A percentile compares a stretch with the other conserved stretches of the same genome.
These are phyloP conservation scores for Fusarium sp. DNA, from an alignment of 2,329 filamentous ascomycete species.

Conservation along the genomic window DNA sequence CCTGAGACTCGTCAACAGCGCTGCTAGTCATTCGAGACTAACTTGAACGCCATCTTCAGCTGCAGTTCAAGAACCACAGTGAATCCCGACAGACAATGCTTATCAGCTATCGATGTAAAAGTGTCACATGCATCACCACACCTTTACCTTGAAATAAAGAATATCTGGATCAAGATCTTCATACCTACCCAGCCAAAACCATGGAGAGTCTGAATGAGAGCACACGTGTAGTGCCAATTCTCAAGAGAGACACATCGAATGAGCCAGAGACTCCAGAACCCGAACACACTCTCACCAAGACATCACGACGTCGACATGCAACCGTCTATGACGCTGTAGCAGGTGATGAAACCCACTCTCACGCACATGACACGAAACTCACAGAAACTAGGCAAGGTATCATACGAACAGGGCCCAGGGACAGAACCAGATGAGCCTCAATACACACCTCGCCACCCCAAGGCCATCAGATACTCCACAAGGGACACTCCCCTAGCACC, in stretches of 20 bases:
- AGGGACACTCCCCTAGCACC: slow-evolving; percentile 63
- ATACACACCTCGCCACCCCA: slow-evolving; percentile 29
- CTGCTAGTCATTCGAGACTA: not conserved
- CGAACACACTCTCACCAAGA: slow-evolving; percentile 16
- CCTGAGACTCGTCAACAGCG: not conserved
- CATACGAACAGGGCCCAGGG: slow-evolving; percentile 36
- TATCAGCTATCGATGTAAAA: slow-evolving; percentile 3
- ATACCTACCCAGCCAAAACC: not conserved
- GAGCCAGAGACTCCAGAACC: slow-evolving; percentile 14
- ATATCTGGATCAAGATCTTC: not conserved
- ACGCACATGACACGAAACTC: slow-evolving; percentile 34
- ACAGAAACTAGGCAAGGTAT: slow-evolving; percentile 48
- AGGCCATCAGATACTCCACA: slow-evolving; percentile 42
- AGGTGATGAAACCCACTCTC: slow-evolving; percentile 57
- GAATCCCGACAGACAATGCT: slow-evolving; percentile 27
- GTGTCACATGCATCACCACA: slow-evolving; percentile 6
- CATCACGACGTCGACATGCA: slow-evolving; percentile 51
- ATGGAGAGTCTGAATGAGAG: slow-evolving; percentile 27
- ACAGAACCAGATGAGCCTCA: slow-evolving; percentile 37
- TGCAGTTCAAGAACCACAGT: not conserved
- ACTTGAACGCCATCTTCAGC: not conserved
- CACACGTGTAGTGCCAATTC: slow-evolving; percentile 12
- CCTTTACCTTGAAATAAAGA: slow-evolving; percentile 18
- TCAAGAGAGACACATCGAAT: slow-evolving; percentile 20
- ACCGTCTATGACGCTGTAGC: slow-evolving; percentile 81